These are phyloP conservation scores for Phtheirospermum japonicum DNA, from an alignment of 257 asterid genomes.

Conservation along the genomic window DNA sequence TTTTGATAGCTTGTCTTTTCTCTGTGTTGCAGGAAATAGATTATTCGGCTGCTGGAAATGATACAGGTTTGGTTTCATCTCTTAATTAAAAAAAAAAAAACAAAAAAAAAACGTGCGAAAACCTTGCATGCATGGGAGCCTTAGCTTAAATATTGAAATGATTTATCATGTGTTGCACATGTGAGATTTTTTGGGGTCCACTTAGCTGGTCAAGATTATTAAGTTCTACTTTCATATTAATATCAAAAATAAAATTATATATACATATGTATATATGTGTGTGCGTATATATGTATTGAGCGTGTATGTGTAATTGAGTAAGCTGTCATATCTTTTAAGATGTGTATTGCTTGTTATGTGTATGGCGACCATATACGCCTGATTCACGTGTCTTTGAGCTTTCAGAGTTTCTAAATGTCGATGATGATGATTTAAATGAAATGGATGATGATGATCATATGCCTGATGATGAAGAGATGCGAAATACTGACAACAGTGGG, in stretches of 20 bases:
- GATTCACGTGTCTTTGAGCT: constrained; percentile 28
- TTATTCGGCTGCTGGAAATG: constrained; percentile 51
- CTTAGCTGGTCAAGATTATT: not conserved
- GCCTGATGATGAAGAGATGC: constrained; percentile 56
- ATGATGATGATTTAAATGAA: constrained; percentile 76
- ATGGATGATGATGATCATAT: constrained; percentile 59
- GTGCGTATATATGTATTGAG: not conserved
- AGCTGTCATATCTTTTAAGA: not conserved
- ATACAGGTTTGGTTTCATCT: constrained; percentile 61
- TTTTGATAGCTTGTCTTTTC: constrained; percentile 17
- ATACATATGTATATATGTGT: not conserved
- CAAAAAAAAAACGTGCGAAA: constrained; percentile 3
- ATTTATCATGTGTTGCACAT: not conserved
- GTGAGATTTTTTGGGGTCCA: constrained; percentile 9
- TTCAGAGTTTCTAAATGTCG: constrained; percentile 81
- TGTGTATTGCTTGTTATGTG: constrained; percentile 6
- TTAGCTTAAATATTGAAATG: constrained; percentile 11
- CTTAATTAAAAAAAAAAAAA: not conserved
- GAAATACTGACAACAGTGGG: constrained; percentile 71
- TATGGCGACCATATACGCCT: constrained; percentile 5
- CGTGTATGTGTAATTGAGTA: not conserved
- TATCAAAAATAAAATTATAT: not conserved
- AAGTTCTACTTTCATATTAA: not conserved
- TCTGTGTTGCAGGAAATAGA: constrained; percentile 56
- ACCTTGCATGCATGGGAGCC: not conserved